Evolutionary conservation across 306 rosid genomes (phyloP).

Genomic region (Acacia acuminata): DNA sequence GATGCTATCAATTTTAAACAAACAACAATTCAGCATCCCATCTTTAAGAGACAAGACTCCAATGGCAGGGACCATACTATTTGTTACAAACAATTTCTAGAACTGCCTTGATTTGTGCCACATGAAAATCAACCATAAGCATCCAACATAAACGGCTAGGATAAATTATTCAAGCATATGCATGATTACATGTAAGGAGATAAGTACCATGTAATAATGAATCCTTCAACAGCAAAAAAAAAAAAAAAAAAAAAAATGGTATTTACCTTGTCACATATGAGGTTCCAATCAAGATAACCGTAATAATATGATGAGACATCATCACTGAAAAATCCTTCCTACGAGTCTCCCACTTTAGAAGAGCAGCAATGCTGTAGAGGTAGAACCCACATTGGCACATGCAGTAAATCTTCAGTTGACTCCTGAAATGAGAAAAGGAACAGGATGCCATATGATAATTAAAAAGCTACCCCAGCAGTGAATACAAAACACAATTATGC

Average conservation of each 20-base stretch:
- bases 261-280: conserved; percentile 82
- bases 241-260: background rate
- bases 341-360: conserved; percentile 90
- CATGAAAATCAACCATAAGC: conserved; percentile 10
- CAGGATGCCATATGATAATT: conserved; percentile 35
- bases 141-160: conserved; percentile 8
- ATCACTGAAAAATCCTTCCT: conserved; percentile 95
- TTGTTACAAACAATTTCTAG: background rate
- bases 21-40: background rate
- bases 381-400: conserved; percentile 97
- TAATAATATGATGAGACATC: conserved; percentile 95
- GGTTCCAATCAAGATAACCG: conserved; percentile 70
- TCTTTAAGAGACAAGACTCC: background rate
- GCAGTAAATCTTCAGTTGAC: conserved; percentile 66
- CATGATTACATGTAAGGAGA: conserved; percentile 18
- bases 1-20: background rate
- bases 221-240: conserved; percentile 3
- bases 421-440: conserved; percentile 55
- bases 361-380: conserved; percentile 85
- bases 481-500: conserved; percentile 20
- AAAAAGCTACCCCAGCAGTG: conserved; percentile 2
- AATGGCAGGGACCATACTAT: background rate
- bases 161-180: conserved; percentile 23
- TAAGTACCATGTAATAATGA: background rate
- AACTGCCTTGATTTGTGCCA: background rate